Evolutionary conservation across 169 alveolate genomes (phyloP), one percentile per base, ranked within the genome.

Genomic region (Eimeria necatrix): DNA sequence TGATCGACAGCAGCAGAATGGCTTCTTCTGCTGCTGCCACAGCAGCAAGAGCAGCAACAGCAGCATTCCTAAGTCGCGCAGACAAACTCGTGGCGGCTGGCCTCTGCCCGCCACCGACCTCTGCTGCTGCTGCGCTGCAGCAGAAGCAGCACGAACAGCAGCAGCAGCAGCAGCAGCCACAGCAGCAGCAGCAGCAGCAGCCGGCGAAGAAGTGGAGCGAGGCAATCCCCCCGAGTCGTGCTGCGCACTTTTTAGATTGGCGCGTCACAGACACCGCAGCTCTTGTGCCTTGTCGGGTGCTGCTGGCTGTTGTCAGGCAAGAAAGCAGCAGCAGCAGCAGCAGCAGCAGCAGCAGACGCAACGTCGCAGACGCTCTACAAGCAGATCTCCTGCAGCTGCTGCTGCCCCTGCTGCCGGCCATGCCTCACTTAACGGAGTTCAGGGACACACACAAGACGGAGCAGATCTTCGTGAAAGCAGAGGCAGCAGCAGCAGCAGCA

Each of bases 11-110:
- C 4, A 12, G 22, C n/a, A 10, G 85, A 46, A 49, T 3, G 56
- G 48, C 85, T 26, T 74, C 24, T 16, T 16, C 85, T 26, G 85
- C 85, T 32, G 24, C 85, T 32, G 60, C 85, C 16, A 20, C 56
- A 16, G 85, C 59, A 26, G 60, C 59, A 26, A 56, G 64, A 14
- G 64, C 64, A 56, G 64, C 64, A 56, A 14, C 64, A 56, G 64
- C 64, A 8, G 64, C 64, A 8, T 56, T 56, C 64, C 14, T 56
- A 9, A 56, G 64, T 14, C 64, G 64, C 64, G 64, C 64, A 9
- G 64, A 56, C 64, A 14, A 56, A 14, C 64, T 56, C 64, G 14
- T 14, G 14, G 14, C 64, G 20, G 20, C 20, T 56, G 64, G 64
- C 64, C 8, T 56, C 64, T 56, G 64, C 64, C 64, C 64, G 8